A percentile compares a stretch with the other conserved stretches of the same genome.
Conservation (phyloP, 2,329 filamentous ascomycete genomes). For the Exophiala oligosperma region DNA sequence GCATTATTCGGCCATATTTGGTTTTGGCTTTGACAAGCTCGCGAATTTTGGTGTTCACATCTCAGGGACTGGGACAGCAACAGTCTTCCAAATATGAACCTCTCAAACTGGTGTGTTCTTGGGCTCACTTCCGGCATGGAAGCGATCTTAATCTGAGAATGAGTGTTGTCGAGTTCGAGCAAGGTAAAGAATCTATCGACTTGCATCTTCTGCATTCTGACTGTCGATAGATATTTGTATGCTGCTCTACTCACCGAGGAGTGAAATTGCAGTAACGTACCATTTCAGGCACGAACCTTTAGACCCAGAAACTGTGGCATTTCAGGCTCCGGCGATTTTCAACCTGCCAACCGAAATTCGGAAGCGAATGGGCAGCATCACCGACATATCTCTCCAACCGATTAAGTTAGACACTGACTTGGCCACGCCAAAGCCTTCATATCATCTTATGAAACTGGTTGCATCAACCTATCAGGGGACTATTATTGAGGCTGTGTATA, state of each 20-base stretch:
- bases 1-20: constrained; percentile 42
- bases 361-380: neutral
- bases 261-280: constrained; percentile 36
- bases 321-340: constrained; percentile 16
- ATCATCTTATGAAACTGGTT: constrained; percentile 11
- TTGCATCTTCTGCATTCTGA: neutral
- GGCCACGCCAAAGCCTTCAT: neutral
- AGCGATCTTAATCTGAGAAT: constrained; percentile 54
- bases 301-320: constrained; percentile 2
- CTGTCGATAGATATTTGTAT: constrained; percentile 36
- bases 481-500: constrained; percentile 17
- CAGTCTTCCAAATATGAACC: constrained; percentile 25
- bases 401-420: constrained; percentile 1
- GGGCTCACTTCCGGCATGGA: constrained; percentile 55
- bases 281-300: constrained; percentile 22
- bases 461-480: constrained; percentile 4
- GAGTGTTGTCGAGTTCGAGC: constrained; percentile 33
- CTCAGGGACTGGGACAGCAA: constrained; percentile 29
- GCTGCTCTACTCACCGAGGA: constrained; percentile 43
- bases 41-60: constrained; percentile 46
- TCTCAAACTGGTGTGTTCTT: constrained; percentile 44
- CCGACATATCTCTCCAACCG: constrained; percentile 10
- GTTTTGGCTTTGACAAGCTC: constrained; percentile 57
- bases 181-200: constrained; percentile 33
- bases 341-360: constrained; percentile 11